Conservation (phyloP, 2,329 filamentous ascomycete species). For the Cladosporium sp. region DNA sequence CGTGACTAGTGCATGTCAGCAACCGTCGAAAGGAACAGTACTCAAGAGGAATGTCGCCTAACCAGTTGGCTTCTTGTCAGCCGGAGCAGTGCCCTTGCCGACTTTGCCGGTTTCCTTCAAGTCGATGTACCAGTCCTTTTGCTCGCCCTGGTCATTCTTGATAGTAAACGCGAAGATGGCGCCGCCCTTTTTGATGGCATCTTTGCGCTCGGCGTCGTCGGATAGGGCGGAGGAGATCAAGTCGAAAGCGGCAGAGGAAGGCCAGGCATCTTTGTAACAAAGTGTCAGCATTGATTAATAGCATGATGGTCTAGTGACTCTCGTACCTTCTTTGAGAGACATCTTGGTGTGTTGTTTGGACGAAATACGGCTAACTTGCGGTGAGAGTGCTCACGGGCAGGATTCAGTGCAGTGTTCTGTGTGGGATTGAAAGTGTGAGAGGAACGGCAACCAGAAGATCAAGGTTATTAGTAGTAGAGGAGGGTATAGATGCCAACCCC, state of each 20-base stretch:
- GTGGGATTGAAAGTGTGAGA: background rate
- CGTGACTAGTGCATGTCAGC: conserved; percentile 57
- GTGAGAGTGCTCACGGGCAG: too few species aligned
- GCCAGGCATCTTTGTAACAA: conserved; percentile 31
- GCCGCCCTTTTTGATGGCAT: conserved; percentile 82
- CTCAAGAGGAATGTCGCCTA: conserved; percentile 29
- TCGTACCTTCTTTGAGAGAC: conserved; percentile 68
- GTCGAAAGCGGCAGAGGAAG: conserved; percentile 87
- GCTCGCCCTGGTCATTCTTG: conserved; percentile 78
- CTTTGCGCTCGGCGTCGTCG: conserved; percentile 68
- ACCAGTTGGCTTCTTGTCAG: conserved; percentile 78
- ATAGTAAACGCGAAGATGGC: conserved; percentile 87
- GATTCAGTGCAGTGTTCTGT: too few species aligned
- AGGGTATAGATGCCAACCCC: background rate
- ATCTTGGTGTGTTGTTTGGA: conserved; percentile 42
- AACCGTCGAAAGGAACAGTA: background rate
- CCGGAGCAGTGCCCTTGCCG: conserved; percentile 63
- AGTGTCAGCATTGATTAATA: background rate
- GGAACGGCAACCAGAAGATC: background rate
- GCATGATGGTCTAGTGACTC: background rate
- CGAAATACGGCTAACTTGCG: too few species aligned
- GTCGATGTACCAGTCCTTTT: conserved; percentile 89
- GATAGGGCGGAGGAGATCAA: conserved; percentile 70
- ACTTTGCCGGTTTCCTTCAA: conserved; percentile 86
- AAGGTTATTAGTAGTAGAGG: background rate